Evolutionary conservation across 1,284 basidiomycete genomes (phyloP).

Genomic region (Tilletia setariae): DNA sequence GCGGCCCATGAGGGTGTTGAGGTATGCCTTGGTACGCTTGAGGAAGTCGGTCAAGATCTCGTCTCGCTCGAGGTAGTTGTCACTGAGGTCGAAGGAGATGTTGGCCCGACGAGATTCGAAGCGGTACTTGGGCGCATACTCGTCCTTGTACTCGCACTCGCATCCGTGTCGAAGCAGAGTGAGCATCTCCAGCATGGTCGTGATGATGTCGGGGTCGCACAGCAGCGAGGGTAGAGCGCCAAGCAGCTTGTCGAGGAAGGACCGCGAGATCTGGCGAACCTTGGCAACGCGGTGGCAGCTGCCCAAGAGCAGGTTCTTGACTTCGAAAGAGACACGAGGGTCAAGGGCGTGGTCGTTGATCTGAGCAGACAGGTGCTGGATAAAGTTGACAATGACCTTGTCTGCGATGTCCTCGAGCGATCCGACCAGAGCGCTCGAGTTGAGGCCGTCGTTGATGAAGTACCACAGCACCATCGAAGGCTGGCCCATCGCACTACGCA

Average conservation of each 20-base stretch:
- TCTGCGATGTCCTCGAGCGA: slow-evolving; percentile 84
- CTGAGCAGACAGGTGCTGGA: slow-evolving; percentile 57
- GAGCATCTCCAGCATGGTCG: slow-evolving; percentile 75
- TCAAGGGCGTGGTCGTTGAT: slow-evolving; percentile 78
- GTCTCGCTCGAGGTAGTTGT: slow-evolving; percentile 80
- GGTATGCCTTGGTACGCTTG: slow-evolving; percentile 73
- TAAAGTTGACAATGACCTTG: slow-evolving; percentile 62
- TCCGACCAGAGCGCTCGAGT: slow-evolving; percentile 64
- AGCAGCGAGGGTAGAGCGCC: slow-evolving; percentile 91
- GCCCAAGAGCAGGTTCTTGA: slow-evolving; percentile 71
- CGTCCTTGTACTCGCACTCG: slow-evolving; percentile 86
- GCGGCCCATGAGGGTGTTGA: slow-evolving; percentile 75
- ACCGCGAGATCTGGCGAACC: slow-evolving; percentile 75
- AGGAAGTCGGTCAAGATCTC: slow-evolving; percentile 76
- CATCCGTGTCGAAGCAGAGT: slow-evolving; percentile 82
- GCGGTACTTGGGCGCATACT: slow-evolving; percentile 85
- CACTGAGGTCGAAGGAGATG: slow-evolving; percentile 76
- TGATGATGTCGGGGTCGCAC: slow-evolving; percentile 80
- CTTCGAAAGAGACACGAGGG: slow-evolving; percentile 68
- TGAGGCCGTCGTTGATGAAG: slow-evolving; percentile 83
- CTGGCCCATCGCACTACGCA: slow-evolving; percentile 74
- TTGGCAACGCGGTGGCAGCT: slow-evolving; percentile 80
- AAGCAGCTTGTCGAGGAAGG: slow-evolving; percentile 78
- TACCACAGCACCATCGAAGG: slow-evolving; percentile 82
- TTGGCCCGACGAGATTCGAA: slow-evolving; percentile 73